These are phyloP conservation scores for Fusarium tupiense DNA, from an alignment of 2,329 filamentous ascomycete genomes.

Conservation along the genomic window DNA sequence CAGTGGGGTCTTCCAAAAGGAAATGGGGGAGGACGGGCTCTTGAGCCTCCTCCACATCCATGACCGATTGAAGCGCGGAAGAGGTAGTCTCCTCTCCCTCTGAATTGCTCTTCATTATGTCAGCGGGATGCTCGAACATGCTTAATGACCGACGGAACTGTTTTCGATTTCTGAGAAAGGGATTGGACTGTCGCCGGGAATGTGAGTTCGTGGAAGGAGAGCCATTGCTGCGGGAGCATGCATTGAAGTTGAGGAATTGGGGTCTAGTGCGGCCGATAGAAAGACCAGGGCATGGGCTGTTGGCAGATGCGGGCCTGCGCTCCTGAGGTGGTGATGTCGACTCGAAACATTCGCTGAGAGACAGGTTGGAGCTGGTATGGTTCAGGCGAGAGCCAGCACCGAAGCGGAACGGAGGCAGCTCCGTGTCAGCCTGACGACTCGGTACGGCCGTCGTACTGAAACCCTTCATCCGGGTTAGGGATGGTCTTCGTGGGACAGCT, in stretches of 20 bases:
- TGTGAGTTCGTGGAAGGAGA: slow-evolving; percentile 76
- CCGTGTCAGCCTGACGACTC: slow-evolving; percentile 69
- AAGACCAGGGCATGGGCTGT: slow-evolving; percentile 65
- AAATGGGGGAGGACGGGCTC: slow-evolving; percentile 85
- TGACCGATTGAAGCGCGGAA: slow-evolving; percentile 72
- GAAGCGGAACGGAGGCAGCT: slow-evolving; percentile 80
- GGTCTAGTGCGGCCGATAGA: slow-evolving; percentile 71
- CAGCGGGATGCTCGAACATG: slow-evolving; percentile 95
- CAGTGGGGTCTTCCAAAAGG: slow-evolving; percentile 79
- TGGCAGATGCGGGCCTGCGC: slow-evolving; percentile 67
- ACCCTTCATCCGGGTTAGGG: slow-evolving; percentile 78
- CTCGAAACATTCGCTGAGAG: slow-evolving; percentile 82
- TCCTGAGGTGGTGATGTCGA: slow-evolving; percentile 79
- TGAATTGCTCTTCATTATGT: slow-evolving; percentile 82
- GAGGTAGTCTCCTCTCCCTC: slow-evolving; percentile 62
- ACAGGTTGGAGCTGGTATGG: slow-evolving; percentile 58
- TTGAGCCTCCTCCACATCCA: slow-evolving; percentile 83
- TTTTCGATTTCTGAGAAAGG: slow-evolving; percentile 80
- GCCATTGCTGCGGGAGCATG: slow-evolving; percentile 70
- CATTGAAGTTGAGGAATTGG: slow-evolving; percentile 69
- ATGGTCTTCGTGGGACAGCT: slow-evolving; percentile 76
- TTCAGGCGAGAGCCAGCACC: slow-evolving; percentile 53
- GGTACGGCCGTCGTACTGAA: slow-evolving; percentile 74
- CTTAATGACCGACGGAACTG: slow-evolving; percentile 92
- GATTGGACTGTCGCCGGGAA: slow-evolving; percentile 77